Evolutionary conservation across 495 filamentous ascomycete genomes (phyloP), one percentile per base, ranked within the genome.

Genomic region (Daldinia vernicosa): DNA sequence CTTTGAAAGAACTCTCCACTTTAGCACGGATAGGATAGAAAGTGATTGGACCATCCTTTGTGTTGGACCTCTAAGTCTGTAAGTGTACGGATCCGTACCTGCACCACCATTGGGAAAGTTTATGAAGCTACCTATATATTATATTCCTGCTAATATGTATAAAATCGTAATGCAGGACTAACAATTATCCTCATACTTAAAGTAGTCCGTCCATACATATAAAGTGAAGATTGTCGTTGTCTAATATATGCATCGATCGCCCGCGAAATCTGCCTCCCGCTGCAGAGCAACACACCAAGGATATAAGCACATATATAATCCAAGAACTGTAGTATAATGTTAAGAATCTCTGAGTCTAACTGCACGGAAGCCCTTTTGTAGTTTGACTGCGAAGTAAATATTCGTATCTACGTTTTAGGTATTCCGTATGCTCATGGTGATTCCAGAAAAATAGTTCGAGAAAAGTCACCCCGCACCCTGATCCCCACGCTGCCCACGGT

Each of bases 211-310:
- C 19, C 43, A 43, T 19, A 22, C 17, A 47, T 47, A 47, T 47
- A 11, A 47, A 22, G 43, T 47, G 56, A 43, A 33, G 37, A 32
- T 26, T 50, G 27, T 53, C 15, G 26, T 26, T 50, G 27, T 53
- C 15, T 24, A 15, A 60, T 28, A 14, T 30, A 66, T 70, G 67
- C 67, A 70, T 51, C 43, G 70, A 68, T 72, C 65, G 60, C 56
- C 64, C 47, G 63, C 55, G 45, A 39, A 65, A 61, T 65, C 64
- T 60, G 51, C 53, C 57, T 65, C 47, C 70, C 65, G 70, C 65
- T 72, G 70, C 65, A 62, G 51, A 47, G 70, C 37, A 64, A 72
- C 64, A 55, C 61, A 72, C 70, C 65, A 64, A 35, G 32, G 53
- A 56, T 53, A 26, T 28, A 53, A 53, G 15, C 27, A 30, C 4